phyloP scores from a whole-genome alignment of 176 grass and related monocot species.

The Bothriochloa decipiens region DNA sequence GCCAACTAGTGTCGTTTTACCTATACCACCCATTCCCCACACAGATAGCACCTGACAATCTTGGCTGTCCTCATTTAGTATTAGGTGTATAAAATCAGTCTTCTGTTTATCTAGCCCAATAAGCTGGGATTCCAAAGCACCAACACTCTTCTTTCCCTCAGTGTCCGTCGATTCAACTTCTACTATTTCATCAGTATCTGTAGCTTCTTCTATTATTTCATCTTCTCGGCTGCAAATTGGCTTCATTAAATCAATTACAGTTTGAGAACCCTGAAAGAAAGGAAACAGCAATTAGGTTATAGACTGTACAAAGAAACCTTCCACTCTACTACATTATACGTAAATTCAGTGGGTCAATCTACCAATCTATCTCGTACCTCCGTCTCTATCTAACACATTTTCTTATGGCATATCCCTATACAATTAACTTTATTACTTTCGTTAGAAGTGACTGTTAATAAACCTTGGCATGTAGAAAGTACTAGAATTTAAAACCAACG shows the following conservation, averaged over 20 bases:
- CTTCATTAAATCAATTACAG: no score
- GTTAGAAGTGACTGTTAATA: neutral
- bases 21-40: constrained; percentile 38
- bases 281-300: no score
- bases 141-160: neutral
- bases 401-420: neutral
- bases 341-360: no score
- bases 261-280: no score
- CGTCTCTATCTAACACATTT: no score
- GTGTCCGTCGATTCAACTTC: neutral
- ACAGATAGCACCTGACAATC: constrained; percentile 8
- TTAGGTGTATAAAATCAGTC: neutral
- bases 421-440: neutral
- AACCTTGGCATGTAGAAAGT: neutral
- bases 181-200: no score
- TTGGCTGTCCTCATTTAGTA: neutral
- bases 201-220: no score
- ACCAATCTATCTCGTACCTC: no score
- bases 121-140: neutral
- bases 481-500: neutral
- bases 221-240: no score
- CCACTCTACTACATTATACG: no score
- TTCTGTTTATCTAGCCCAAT: neutral
- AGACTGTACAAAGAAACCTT: no score
- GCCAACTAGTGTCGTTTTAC: constrained; percentile 40